These are phyloP conservation scores for Beauveria varroae DNA, from an alignment of 2,329 filamentous ascomycete species.

Conservation along the genomic window DNA sequence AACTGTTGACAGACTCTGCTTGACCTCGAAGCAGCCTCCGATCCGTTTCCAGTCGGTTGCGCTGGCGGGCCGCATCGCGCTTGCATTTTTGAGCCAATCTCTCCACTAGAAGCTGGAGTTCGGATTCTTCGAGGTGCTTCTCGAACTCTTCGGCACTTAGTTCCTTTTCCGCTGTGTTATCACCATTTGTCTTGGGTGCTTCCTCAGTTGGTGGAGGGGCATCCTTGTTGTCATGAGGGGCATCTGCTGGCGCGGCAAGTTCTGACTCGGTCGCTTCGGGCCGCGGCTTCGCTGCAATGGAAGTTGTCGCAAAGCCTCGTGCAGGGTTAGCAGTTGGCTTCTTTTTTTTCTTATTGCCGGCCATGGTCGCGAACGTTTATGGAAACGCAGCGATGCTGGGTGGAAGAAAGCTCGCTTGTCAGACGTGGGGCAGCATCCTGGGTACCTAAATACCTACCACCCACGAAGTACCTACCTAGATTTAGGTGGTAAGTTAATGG, in stretches of 20 bases:
- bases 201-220: constrained; percentile 23
- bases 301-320: constrained; percentile 89
- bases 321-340: constrained; percentile 83
- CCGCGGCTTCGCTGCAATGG: constrained; percentile 74
- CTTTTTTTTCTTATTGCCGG: constrained; percentile 75
- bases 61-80: constrained; percentile 71
- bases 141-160: constrained; percentile 86
- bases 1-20: constrained; percentile 62
- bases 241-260: not conserved
- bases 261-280: constrained; percentile 45
- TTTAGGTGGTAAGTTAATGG: too few relatives aligned
- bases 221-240: constrained; percentile 13
- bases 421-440: constrained; percentile 6
- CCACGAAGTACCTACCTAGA: too few relatives aligned
- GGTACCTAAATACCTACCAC: not conserved
- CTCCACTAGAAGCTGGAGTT: constrained; percentile 80
- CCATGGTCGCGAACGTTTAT: constrained; percentile 44
- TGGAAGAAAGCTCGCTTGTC: not conserved
- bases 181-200: constrained; percentile 9
- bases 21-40: constrained; percentile 73
- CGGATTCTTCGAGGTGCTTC: constrained; percentile 79
- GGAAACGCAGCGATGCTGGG: not conserved
- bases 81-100: constrained; percentile 73
- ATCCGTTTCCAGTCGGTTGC: constrained; percentile 74
- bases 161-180: constrained; percentile 30